phyloP scores from a whole-genome alignment of 2,329 filamentous ascomycete species.

The Colletotrichum musae region DNA sequence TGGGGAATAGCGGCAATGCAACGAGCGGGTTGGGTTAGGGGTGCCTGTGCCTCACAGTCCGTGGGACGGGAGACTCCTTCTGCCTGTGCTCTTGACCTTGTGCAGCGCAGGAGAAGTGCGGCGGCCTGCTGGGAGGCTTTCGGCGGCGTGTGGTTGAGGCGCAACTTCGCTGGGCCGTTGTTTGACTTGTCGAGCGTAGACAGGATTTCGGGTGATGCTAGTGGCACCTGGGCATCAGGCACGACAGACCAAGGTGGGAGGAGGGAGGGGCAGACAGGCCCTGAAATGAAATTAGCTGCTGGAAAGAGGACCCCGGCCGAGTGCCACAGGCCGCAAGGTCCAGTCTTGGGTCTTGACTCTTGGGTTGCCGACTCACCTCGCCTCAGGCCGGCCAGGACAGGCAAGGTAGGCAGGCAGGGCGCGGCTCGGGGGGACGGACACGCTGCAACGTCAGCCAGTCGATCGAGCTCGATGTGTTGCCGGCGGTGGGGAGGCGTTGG shows the following conservation, averaged over 20 bases:
- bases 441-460: conserved; percentile 17
- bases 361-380: conserved; percentile 9
- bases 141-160: conserved; percentile 34
- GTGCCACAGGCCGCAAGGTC: conserved; percentile 26
- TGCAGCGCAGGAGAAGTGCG: conserved; percentile 12
- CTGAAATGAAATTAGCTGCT: conserved; percentile 41
- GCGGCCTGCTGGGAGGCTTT: conserved; percentile 18
- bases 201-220: conserved; percentile 33
- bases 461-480: conserved; percentile 17
- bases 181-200: conserved; percentile 32
- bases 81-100: conserved; percentile 1
- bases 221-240: conserved; percentile 34
- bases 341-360: not conserved
- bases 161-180: conserved; percentile 29
- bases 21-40: conserved; percentile 21
- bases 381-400: conserved; percentile 9
- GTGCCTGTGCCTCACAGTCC: conserved; percentile 20
- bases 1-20: conserved; percentile 37
- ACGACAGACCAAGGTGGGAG: conserved; percentile 27
- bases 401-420: not conserved
- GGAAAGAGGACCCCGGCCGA: conserved; percentile 36
- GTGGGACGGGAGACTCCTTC: conserved; percentile 11
- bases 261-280: conserved; percentile 37
- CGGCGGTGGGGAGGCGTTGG: conserved; percentile 3
- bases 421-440: not conserved